These are phyloP conservation scores for Volvariella surrecta DNA, from an alignment of 1,284 basidiomycete genomes.

Conservation along the genomic window DNA sequence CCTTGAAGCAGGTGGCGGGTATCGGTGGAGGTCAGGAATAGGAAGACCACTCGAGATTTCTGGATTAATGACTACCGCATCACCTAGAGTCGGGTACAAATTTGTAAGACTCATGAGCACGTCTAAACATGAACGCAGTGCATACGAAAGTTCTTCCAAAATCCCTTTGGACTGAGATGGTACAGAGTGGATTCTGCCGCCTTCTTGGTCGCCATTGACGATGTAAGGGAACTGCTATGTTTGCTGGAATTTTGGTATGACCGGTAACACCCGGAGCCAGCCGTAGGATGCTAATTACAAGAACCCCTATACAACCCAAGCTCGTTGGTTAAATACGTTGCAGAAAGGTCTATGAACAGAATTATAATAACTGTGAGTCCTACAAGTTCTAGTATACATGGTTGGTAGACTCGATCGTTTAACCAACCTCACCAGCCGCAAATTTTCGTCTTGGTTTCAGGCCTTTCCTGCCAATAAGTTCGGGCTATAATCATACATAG, in stretches of 20 bases:
- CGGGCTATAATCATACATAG: too few species aligned
- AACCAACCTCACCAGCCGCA: too few species aligned
- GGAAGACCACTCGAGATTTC: conserved; percentile 92
- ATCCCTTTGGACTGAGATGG: conserved; percentile 80
- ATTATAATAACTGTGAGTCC: too few species aligned
- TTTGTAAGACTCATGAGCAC: background rate
- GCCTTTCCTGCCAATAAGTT: too few species aligned
- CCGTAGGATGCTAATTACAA: too few species aligned
- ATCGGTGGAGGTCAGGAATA: conserved; percentile 62
- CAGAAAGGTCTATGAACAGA: too few species aligned
- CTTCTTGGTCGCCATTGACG: conserved; percentile 61
- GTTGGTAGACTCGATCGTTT: too few species aligned
- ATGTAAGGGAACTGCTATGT: background rate
- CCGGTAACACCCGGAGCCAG: conserved; percentile 9
- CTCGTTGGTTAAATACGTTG: too few species aligned
- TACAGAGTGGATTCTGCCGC: conserved; percentile 80
- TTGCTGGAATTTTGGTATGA: background rate
- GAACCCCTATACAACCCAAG: too few species aligned
- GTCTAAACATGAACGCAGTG: conserved; percentile 11
- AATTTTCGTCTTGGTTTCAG: too few species aligned
- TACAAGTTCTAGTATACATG: too few species aligned
- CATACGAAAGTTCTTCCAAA: conserved; percentile 93
- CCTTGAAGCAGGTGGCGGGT: conserved; percentile 81
- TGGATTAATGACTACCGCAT: conserved; percentile 73
- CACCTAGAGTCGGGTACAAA: conserved; percentile 40